Conservation (phyloP, 345 rosid genomes). For the Eucalyptus globulus region DNA sequence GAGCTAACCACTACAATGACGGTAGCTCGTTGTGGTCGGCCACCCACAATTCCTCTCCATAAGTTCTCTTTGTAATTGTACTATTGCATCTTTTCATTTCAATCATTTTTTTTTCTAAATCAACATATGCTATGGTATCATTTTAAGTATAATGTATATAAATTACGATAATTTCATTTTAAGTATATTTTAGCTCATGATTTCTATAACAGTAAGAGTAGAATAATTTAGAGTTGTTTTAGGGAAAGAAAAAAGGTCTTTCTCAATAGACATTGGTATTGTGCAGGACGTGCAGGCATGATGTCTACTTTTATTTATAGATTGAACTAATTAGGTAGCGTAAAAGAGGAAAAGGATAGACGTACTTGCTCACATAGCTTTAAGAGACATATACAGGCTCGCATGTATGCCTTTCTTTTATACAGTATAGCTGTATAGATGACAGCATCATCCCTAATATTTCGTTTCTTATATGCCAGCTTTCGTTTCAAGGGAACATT, state of each 20-base stretch:
- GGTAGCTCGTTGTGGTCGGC: too few species aligned
- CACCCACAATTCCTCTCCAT: too few species aligned
- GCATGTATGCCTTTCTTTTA: not conserved
- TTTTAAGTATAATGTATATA: not conserved
- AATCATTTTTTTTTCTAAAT: not conserved
- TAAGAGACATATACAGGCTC: not conserved
- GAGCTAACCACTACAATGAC: too few species aligned
- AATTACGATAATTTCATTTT: not conserved
- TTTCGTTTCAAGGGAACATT: not conserved
- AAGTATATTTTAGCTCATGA: not conserved
- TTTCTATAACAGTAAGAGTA: not conserved
- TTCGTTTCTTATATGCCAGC: not conserved
- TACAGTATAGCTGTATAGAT: not conserved
- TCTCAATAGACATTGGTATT: not conserved
- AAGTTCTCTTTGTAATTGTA: not conserved
- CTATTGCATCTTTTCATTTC: not conserved
- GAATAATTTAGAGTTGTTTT: not conserved
- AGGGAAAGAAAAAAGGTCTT: not conserved
- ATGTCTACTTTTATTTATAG: not conserved
- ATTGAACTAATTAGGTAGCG: not conserved
- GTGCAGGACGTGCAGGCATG: not conserved
- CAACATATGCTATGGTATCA: not conserved
- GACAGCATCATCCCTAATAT: not conserved
- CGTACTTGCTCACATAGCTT: not conserved
- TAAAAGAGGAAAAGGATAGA: not conserved